phyloP scores from a whole-genome alignment of 2,329 filamentous ascomycete species.

The Fusarium haematococcum region DNA sequence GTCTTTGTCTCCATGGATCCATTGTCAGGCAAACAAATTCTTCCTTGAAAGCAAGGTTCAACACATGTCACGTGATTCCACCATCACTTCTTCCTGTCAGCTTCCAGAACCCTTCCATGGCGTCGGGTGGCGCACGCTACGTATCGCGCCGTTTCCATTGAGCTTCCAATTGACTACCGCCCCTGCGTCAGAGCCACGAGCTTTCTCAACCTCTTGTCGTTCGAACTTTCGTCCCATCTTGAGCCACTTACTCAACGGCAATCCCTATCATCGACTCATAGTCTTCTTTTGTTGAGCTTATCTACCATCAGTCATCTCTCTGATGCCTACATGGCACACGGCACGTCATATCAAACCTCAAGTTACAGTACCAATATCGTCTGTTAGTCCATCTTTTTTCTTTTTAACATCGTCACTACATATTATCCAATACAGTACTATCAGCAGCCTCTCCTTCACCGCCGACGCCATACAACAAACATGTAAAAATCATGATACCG shows the following conservation, averaged over 20 bases:
- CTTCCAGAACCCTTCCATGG: conserved; percentile 28
- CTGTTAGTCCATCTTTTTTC: background rate
- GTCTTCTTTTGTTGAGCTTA: background rate
- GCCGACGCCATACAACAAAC: background rate
- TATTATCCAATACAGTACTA: background rate
- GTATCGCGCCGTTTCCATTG: background rate
- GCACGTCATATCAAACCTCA: background rate
- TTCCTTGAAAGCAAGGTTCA: background rate
- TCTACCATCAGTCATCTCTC: background rate
- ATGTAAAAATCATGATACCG: conserved; percentile 10
- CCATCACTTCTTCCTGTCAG: background rate
- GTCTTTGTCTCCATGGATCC: background rate
- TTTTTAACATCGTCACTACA: background rate
- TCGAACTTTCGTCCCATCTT: background rate
- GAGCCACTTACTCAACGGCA: background rate
- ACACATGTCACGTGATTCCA: conserved; percentile 20
- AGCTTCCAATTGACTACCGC: background rate
- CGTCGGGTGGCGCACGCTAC: conserved; percentile 10
- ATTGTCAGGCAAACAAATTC: conserved; percentile 10
- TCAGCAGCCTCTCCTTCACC: background rate
- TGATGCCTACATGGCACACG: background rate
- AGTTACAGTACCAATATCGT: background rate
- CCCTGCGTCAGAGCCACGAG: background rate
- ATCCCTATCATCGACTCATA: background rate
- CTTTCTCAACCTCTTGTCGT: background rate